A percentile compares a stretch with the other conserved stretches of the same genome.
phyloP scores from a whole-genome alignment of 305 asterid species.

The Euphrasia arctica region DNA sequence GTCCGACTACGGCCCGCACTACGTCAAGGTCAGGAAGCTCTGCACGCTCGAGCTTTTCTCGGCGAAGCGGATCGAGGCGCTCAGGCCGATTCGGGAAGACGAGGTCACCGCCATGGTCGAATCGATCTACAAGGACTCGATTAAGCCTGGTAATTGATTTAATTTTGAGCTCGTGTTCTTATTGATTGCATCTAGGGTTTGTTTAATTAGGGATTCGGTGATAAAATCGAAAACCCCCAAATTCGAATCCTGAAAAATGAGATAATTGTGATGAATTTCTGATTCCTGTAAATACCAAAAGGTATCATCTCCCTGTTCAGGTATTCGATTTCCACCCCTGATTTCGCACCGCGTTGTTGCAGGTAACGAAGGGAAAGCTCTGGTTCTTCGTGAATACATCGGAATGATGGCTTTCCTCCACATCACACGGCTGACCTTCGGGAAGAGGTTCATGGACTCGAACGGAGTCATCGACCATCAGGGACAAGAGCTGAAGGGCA shows the following conservation, averaged over 20 bases:
- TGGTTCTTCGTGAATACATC: constrained; percentile 51
- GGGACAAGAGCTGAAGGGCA: constrained; percentile 51
- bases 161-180: background rate
- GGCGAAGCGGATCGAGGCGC: constrained; percentile 45
- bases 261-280: too few species aligned
- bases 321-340: too few species aligned
- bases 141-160: constrained; percentile 38
- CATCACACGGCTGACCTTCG: constrained; percentile 56
- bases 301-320: too few species aligned
- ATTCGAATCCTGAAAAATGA: too few species aligned
- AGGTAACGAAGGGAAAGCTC: constrained; percentile 47
- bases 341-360: constrained; percentile 3
- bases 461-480: constrained; percentile 44
- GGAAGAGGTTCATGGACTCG: constrained; percentile 54
- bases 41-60: constrained; percentile 56
- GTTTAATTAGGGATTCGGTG: background rate
- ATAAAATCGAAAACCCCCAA: too few species aligned
- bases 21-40: constrained; percentile 49
- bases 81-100: constrained; percentile 49
- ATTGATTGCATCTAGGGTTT: background rate
- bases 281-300: too few species aligned
- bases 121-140: constrained; percentile 39
- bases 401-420: constrained; percentile 55
- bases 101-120: constrained; percentile 57
- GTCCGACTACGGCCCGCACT: constrained; percentile 59